Evolutionary conservation across 495 filamentous ascomycete genomes (phyloP), one percentile per base, ranked within the genome.

Genomic region (Thozetella sp.): DNA sequence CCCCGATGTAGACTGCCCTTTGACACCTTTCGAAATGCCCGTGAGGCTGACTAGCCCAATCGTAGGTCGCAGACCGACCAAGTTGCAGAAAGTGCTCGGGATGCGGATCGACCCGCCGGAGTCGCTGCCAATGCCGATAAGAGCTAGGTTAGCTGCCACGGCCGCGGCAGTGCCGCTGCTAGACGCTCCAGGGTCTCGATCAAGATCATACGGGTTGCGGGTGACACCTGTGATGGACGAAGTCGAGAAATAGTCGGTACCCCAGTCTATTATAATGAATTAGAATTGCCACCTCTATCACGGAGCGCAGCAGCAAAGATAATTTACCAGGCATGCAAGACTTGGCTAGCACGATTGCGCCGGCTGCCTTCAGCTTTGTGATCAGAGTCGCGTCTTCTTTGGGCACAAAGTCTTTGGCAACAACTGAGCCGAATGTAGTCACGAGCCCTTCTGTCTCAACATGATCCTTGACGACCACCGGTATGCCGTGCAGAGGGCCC

Each of bases 271-370:
- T 6, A 6, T 15, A 37, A 15, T 37, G 6, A 37, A 6, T 37
- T 15, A 37, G 30, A n/a, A n/a, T n/a, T n/a, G n/a, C n/a, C n/a
- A n/a, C n/a, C n/a, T 37, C 30, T 6, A 15, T 37, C 30, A 37
- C 6, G 30, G 15, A 6, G 30, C 15, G 6, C 30, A 37, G 30
- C 6, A 37, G 15, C 6, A 37, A 6, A 37, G 6, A 6, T 6
- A 37, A 37, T 37, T 37, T 37, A 37, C 30, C 30, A 6, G 30
- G 30, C 30, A 37, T 6, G 30, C 30, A 37, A 37, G 68, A 63
- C 52, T 76, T 70, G n/a, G 73, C 74, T 17, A 84, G 66, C 27
- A 84, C 73, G 34, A 84, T 68, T 10, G 69, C 70, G 12, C 73
- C 74, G 13, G 68, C 71, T 13, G 72, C 72, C 55, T 81, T 71